These are phyloP conservation scores for Aspergillus sparsus DNA, from an alignment of 495 filamentous ascomycete genomes.

Conservation along the genomic window DNA sequence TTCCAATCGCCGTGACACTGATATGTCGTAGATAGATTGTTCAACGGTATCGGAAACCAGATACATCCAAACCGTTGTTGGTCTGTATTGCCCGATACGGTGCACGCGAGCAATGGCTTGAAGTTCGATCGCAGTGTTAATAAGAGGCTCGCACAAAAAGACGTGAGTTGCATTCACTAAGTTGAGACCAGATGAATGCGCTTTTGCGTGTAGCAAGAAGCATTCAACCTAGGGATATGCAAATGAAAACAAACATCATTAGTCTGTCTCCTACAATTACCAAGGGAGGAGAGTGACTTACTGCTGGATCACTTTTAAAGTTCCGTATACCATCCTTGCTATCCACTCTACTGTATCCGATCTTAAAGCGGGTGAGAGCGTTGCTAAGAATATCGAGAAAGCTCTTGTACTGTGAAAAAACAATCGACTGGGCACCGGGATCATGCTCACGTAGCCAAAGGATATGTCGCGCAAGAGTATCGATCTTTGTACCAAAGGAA, in stretches of 20 bases:
- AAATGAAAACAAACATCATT: constrained; percentile 7
- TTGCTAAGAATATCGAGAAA: constrained; percentile 73
- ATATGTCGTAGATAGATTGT: constrained; percentile 83
- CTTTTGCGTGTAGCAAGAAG: constrained; percentile 84
- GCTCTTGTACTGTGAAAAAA: constrained; percentile 85
- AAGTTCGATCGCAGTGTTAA: constrained; percentile 90
- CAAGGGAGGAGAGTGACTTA: constrained; percentile 27
- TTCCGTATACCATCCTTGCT: constrained; percentile 60
- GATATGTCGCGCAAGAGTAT: constrained; percentile 77
- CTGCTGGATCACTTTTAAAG: constrained; percentile 72
- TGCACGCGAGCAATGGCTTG: constrained; percentile 95
- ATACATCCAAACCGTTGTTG: constrained; percentile 95
- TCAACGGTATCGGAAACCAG: constrained; percentile 86
- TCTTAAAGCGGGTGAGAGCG: constrained; percentile 67
- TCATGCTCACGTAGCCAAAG: constrained; percentile 83
- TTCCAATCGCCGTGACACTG: constrained; percentile 71
- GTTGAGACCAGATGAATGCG: constrained; percentile 85
- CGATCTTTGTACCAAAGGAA: constrained; percentile 86
- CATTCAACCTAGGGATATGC: constrained; percentile 59
- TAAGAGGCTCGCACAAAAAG: constrained; percentile 88
- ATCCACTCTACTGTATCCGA: constrained; percentile 70
- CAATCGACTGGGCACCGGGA: constrained; percentile 82
- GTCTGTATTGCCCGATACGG: constrained; percentile 82
- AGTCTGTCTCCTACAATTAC: not conserved
- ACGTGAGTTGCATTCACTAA: constrained; percentile 92